Evolutionary conservation across 1,284 basidiomycete genomes (phyloP), one percentile per base, ranked within the genome.

Genomic region (Neotropicomus parvogracilis): DNA sequence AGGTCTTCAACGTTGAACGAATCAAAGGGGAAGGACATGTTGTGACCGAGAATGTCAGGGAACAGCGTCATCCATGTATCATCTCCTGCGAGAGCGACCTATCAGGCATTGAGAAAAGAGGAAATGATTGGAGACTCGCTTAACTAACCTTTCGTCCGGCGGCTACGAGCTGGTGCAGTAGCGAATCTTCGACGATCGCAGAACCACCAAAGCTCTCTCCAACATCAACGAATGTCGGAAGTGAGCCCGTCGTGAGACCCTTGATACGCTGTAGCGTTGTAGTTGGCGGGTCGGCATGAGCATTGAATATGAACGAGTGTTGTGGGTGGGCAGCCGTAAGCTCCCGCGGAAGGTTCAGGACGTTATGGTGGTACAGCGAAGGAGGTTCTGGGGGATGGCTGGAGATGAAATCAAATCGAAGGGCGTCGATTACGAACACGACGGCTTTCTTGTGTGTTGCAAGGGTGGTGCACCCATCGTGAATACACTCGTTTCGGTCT

Each of bases 1-100:
- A 99, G 76, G 64, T 99, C 97, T 68, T 98, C 95, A 50, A 99
- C 95, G 67, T 99, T 95, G 79, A 99, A 99, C 1, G 93, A 97
- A 67, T 97, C 94, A 65, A 85, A 98, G 0, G 93, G 86, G 65
- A 83, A 87, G 1, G 83, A 76, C 70, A 88, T 81, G 54, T 87
- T 84, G 26, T 71, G 62, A 36, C 79, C 75, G 55, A 97, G 93
- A 1, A 81, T 70, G 42, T 78, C 69, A 0, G 95, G 91, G 63
- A 95, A 99, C 13, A 97, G 81, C 3, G 85, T 82, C 65, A 87
- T 79, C 97, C 97, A 99, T 0, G 95, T 99, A 64, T 98, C 92
- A 64, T 99, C 95, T 0, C 95, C 95, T 80, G 91, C 93, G 64
- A 98, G 90, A 0, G 87, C 87, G 46, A 84, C 70, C 78, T 82